Base-by-base conservation (phyloP, 805 yeast genomes). In the Lipomyces spencermartinsiae region DNA sequence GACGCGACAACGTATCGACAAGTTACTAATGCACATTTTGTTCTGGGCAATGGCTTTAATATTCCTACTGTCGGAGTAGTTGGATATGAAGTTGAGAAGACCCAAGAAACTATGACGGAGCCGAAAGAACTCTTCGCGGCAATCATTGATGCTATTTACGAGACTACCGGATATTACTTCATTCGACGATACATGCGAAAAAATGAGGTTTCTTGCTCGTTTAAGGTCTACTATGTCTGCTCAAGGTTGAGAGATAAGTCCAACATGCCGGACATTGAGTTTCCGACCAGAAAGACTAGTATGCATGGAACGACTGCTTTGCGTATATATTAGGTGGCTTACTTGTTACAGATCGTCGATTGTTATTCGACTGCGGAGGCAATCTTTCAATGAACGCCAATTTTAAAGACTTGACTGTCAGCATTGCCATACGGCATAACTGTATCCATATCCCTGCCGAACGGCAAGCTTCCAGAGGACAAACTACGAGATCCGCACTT, bases 161-260 rank as follows among this genome's bases (percentile, higher is more conserved):
- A 64, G 7, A 29, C 56, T 39, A 64, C 67, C 12, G 67, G 67
- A 12, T 64, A 64, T 29, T 25, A 59, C 16, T 64, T 64, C 29
- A 60, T 56, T 9, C 51, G 67, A 19, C 59, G 67, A 12, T 60
- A 64, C 35, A 64, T 29, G 61, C 60, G 61, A 54, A 35, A 59
- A 6, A 64, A 60, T 55, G 51, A 19, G 25, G 53, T 39, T 5
- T 29, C 46, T n/a, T 31, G 19, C 58, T 56, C 67, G n/a, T 56
- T 64, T 5, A 64, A 59, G 25, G 67, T 64, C 10, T 64, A 61
- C 33, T 64, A 64, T 22, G 61, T 64, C 7, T 64, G 67, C 55
- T 64, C 67, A n/a, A 46, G 67, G 33, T 59, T 61, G 8, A 39
- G 56, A 19, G 67, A 25, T 25, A 25, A 25, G 29, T 25, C 29